A percentile compares a stretch with the other conserved stretches of the same genome.
Evolutionary conservation across 139 green algal genomes (phyloP).

Genomic region (Micractinium sp.): DNA sequence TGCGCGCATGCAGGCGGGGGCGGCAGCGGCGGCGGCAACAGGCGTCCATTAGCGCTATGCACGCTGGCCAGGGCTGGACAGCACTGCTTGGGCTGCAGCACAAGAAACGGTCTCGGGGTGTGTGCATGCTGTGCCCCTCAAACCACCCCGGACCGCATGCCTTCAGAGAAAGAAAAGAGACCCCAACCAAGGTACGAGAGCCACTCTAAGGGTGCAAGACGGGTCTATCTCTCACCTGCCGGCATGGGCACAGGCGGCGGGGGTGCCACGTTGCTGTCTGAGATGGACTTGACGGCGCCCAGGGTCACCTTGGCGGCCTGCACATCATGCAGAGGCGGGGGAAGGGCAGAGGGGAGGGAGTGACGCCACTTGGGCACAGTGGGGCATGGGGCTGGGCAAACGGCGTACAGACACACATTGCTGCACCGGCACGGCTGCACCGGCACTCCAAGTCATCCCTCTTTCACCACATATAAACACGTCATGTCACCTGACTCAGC

Average conservation of each 20-base stretch:
- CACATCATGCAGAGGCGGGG: no score
- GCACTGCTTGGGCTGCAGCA: neutral
- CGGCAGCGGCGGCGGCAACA: neutral
- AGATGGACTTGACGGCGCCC: conserved; percentile 17
- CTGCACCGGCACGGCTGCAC: no score
- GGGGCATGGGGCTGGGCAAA: no score
- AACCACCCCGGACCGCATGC: neutral
- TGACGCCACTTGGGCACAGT: no score
- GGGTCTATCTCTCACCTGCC: no score
- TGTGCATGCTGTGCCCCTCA: neutral
- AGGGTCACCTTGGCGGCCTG: conserved; percentile 20
- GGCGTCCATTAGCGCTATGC: neutral
- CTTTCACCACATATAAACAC: no score
- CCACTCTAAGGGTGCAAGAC: neutral
- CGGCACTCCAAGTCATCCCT: no score
- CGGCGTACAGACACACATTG: no score
- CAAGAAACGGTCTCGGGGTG: no score
- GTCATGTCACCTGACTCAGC: no score
- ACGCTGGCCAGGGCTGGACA: no score
- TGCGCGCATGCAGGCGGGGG: neutral
- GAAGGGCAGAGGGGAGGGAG: neutral
- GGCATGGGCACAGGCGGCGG: neutral
- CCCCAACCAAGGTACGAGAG: neutral
- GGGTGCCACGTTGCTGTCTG: conserved; percentile 3
- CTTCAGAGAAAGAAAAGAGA: no score